Conservation (phyloP, 2,329 filamentous ascomycete genomes). For the Eurotiales sp. region DNA sequence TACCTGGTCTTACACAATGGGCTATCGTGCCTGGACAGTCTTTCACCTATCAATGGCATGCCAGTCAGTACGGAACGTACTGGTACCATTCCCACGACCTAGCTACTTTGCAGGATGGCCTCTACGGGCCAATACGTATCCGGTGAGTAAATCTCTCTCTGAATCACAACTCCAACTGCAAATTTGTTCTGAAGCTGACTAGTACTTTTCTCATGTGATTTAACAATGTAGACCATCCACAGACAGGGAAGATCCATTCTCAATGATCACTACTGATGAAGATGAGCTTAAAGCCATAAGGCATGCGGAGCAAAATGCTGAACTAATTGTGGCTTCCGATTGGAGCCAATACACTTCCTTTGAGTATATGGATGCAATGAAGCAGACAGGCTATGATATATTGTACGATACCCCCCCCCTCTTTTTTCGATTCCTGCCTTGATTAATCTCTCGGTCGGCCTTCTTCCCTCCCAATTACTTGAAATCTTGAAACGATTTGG, state of each 20-base stretch:
- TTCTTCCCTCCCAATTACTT: too few relatives aligned
- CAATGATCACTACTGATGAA: conserved; percentile 27
- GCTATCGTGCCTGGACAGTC: conserved; percentile 47
- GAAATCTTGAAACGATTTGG: too few relatives aligned
- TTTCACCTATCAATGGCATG: conserved; percentile 55
- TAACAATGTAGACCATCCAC: conserved; percentile 19
- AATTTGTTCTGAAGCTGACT: background rate
- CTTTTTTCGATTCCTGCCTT: background rate
- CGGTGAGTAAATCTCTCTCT: background rate
- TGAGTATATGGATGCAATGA: conserved; percentile 24
- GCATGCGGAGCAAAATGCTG: conserved; percentile 46
- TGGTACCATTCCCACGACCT: conserved; percentile 60
- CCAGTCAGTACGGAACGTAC: conserved; percentile 55
- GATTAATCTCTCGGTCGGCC: background rate
- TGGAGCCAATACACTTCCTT: conserved; percentile 54
- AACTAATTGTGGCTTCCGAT: conserved; percentile 54
- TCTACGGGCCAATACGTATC: conserved; percentile 56
- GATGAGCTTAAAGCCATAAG: conserved; percentile 42
- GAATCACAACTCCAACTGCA: background rate
- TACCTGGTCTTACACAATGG: conserved; percentile 54
- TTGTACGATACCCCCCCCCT: conserved; percentile 7
- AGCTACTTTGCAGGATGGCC: conserved; percentile 57
- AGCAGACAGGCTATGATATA: conserved; percentile 14
- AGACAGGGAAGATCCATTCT: conserved; percentile 25
- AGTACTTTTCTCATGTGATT: background rate